Percentiles rank a stretch among this genome's conserved stretches.
Evolutionary conservation across 2,329 filamentous ascomycete genomes (phyloP).

Genomic region (Fusarium pseudograminearum): DNA sequence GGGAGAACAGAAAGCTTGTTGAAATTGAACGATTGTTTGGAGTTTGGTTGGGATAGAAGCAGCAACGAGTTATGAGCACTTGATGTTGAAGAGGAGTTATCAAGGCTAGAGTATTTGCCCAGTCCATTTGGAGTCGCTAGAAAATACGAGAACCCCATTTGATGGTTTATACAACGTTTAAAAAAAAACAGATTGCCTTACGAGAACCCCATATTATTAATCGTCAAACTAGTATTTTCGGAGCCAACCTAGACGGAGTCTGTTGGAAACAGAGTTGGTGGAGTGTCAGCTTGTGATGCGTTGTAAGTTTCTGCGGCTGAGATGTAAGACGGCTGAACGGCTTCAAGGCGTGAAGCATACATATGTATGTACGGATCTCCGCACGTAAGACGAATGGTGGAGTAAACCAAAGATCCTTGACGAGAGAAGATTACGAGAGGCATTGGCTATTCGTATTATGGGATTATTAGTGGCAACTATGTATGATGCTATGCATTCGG

Average conservation of each 20-base stretch:
- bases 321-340: constrained; percentile 7
- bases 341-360: background rate
- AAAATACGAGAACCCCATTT: constrained; percentile 8
- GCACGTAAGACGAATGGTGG: constrained; percentile 21
- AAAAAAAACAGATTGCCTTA: too few relatives aligned
- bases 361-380: constrained; percentile 10
- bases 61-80: background rate
- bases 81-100: background rate
- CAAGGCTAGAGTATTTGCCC: background rate
- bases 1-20: background rate
- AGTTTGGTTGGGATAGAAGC: background rate
- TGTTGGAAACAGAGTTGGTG: constrained; percentile 4
- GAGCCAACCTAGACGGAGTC: background rate
- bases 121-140: background rate
- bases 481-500: background rate
- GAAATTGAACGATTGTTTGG: background rate
- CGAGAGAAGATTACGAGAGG: constrained; percentile 7
- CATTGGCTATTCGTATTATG: background rate
- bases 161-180: too few relatives aligned
- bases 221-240: background rate
- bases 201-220: background rate
- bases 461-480: background rate
- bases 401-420: constrained; percentile 4
- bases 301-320: constrained; percentile 10
- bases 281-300: constrained; percentile 11